Conservation (phyloP, 2,329 filamentous ascomycete species). For the Neonectria hederae region DNA sequence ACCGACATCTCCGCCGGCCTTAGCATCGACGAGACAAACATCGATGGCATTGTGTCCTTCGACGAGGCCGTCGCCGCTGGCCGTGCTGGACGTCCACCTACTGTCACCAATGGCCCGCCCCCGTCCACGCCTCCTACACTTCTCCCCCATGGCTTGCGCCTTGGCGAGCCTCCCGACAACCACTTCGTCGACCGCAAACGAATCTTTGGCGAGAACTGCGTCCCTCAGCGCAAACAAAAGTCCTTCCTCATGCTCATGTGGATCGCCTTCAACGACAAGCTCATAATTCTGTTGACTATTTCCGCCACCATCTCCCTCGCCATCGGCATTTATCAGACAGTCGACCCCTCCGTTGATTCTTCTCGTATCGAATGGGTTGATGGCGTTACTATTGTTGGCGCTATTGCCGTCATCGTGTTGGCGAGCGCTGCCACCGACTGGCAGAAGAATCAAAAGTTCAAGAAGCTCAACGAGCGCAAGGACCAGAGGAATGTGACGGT, state of each 20-base stretch:
- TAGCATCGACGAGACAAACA: conserved; percentile 58
- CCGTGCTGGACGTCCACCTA: conserved; percentile 43
- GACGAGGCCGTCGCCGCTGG: conserved; percentile 58
- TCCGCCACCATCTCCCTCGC: conserved; percentile 79
- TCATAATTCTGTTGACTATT: conserved; percentile 75
- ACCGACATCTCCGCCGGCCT: conserved; percentile 59
- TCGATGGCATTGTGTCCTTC: conserved; percentile 58
- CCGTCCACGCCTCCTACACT: conserved; percentile 33
- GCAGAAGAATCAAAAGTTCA: conserved; percentile 84
- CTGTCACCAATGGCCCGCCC: conserved; percentile 32
- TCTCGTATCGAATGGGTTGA: conserved; percentile 82
- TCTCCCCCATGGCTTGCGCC: conserved; percentile 42
- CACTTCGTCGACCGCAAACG: conserved; percentile 68
- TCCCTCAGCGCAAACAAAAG: conserved; percentile 70
- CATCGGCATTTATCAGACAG: conserved; percentile 78
- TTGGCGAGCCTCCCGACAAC: conserved; percentile 40
- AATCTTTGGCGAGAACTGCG: conserved; percentile 71
- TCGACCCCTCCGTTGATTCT: conserved; percentile 58
- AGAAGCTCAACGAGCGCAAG: conserved; percentile 83
- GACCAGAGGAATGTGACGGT: conserved; percentile 79
- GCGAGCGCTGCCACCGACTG: conserved; percentile 84
- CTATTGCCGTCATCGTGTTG: conserved; percentile 78
- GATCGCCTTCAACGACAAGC: conserved; percentile 86
- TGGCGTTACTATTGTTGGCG: conserved; percentile 80
- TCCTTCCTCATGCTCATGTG: conserved; percentile 73